phyloP scores from a whole-genome alignment of 1,284 basidiomycete genomes.

The Moniliella sp. region DNA sequence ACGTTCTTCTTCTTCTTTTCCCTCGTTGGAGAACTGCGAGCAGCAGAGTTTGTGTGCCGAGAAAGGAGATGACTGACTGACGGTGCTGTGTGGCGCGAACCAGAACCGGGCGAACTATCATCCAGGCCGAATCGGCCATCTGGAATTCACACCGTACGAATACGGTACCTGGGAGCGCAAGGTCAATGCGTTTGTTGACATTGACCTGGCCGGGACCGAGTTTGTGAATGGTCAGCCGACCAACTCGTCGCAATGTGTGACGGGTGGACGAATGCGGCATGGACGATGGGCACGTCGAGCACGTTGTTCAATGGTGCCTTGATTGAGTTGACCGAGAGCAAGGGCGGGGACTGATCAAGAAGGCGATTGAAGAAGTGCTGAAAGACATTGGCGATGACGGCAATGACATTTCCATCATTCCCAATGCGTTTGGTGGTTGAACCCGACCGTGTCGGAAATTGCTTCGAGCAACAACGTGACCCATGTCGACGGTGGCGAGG shows the following conservation, averaged over 20 bases:
- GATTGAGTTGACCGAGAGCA: conserved; percentile 6
- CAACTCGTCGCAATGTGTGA: conserved; percentile 12
- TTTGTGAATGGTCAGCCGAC: conserved; percentile 17
- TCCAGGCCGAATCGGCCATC: conserved; percentile 6
- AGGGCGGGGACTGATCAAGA: not conserved
- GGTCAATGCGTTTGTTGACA: not conserved
- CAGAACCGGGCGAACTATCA: conserved; percentile 8
- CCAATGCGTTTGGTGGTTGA: conserved; percentile 37
- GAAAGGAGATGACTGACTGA: no score
- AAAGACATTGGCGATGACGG: conserved; percentile 15
- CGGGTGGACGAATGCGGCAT: conserved; percentile 24
- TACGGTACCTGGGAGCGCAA: conserved; percentile 38
- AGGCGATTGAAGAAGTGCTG: conserved; percentile 8
- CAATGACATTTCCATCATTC: conserved; percentile 36
- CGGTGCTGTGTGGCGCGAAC: no score
- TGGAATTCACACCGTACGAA: conserved; percentile 38
- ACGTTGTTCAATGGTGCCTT: conserved; percentile 35
- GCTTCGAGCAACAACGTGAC: conserved; percentile 15
- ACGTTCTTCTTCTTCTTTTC: conserved; percentile 35
- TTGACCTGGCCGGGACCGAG: conserved; percentile 20
- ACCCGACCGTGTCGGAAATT: conserved; percentile 8
- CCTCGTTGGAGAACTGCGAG: no score
- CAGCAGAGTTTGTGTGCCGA: no score
- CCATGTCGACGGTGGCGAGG: conserved; percentile 21
- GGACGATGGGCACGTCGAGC: conserved; percentile 19